Evolutionary conservation across 2,329 filamentous ascomycete species (phyloP).

Genomic region (Fonsecaea erecta): DNA sequence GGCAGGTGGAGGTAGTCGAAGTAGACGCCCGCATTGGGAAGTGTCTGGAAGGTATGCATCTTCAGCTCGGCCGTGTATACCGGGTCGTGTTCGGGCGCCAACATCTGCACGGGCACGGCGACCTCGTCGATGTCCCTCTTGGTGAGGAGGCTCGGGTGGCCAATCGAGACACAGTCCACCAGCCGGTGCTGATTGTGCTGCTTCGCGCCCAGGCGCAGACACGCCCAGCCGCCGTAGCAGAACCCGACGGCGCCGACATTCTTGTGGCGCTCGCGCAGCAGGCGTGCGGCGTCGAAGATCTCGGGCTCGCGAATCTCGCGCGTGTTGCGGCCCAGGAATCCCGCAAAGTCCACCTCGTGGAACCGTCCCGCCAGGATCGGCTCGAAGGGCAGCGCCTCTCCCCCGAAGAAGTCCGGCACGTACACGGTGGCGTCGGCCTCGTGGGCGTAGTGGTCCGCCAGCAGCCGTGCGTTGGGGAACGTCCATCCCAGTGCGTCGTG

Average conservation of each 20-base stretch:
- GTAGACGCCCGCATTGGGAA: slow-evolving; percentile 47
- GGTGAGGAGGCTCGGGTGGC: slow-evolving; percentile 51
- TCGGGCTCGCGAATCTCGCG: slow-evolving; percentile 49
- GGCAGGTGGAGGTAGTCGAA: slow-evolving; percentile 61
- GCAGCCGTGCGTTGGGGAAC: slow-evolving; percentile 50
- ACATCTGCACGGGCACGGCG: slow-evolving; percentile 55
- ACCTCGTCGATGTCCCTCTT: slow-evolving; percentile 53
- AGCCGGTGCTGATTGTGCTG: slow-evolving; percentile 43
- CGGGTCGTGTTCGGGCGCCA: slow-evolving; percentile 57
- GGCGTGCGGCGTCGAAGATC: slow-evolving; percentile 47
- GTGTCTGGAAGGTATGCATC: slow-evolving; percentile 46
- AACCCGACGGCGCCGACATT: slow-evolving; percentile 54
- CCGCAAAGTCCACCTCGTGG: slow-evolving; percentile 45
- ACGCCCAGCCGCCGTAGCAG: slow-evolving; percentile 55
- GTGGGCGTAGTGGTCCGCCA: slow-evolving; percentile 55
- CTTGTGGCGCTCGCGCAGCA: slow-evolving; percentile 46
- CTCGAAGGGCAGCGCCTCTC: slow-evolving; percentile 49
- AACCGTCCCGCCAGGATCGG: slow-evolving; percentile 45
- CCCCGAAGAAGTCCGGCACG: slow-evolving; percentile 48
- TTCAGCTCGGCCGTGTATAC: slow-evolving; percentile 55
- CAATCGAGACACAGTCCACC: slow-evolving; percentile 53
- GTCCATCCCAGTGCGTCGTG: slow-evolving; percentile 55
- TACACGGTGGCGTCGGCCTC: slow-evolving; percentile 52
- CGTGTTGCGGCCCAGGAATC: slow-evolving; percentile 47
- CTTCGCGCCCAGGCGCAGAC: slow-evolving; percentile 52